Percentiles rank a stretch among this genome's conserved stretches.
Conservation (phyloP, 1,284 basidiomycete species). For the Meira nashicola region DNA sequence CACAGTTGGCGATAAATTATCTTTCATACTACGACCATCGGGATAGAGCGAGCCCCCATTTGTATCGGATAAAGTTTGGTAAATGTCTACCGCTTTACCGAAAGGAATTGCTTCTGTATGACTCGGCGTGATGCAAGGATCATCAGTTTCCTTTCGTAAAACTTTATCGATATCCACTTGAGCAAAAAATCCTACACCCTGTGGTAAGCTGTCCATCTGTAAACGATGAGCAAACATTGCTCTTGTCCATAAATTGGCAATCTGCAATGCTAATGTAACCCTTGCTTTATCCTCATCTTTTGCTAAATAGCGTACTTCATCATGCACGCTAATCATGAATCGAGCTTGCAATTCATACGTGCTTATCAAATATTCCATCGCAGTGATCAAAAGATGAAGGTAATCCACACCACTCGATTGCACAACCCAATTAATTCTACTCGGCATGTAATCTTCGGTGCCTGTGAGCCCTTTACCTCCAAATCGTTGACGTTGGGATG, state of each 20-base stretch:
- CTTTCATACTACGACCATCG: conserved; percentile 23
- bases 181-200: conserved; percentile 84
- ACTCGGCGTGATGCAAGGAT: conserved; percentile 90
- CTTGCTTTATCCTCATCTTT: conserved; percentile 81
- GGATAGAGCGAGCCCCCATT: conserved; percentile 31
- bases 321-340: conserved; percentile 94
- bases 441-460: conserved; percentile 85
- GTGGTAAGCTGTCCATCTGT: conserved; percentile 91
- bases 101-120: conserved; percentile 75
- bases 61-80: conserved; percentile 60
- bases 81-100: conserved; percentile 79
- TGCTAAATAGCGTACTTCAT: conserved; percentile 91
- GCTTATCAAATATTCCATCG: conserved; percentile 82
- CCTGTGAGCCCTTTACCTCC: not conserved
- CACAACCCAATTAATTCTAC: conserved; percentile 98
- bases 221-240: conserved; percentile 85
- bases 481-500: not conserved
- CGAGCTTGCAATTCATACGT: conserved; percentile 82
- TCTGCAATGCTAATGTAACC: conserved; percentile 84
- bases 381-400: conserved; percentile 87
- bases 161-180: conserved; percentile 90
- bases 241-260: conserved; percentile 94
- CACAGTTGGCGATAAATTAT: not conserved
- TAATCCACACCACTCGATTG: conserved; percentile 98
- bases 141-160: conserved; percentile 90